Evolutionary conservation across 495 filamentous ascomycete genomes (phyloP).

Genomic region (Penicillium parvum): DNA sequence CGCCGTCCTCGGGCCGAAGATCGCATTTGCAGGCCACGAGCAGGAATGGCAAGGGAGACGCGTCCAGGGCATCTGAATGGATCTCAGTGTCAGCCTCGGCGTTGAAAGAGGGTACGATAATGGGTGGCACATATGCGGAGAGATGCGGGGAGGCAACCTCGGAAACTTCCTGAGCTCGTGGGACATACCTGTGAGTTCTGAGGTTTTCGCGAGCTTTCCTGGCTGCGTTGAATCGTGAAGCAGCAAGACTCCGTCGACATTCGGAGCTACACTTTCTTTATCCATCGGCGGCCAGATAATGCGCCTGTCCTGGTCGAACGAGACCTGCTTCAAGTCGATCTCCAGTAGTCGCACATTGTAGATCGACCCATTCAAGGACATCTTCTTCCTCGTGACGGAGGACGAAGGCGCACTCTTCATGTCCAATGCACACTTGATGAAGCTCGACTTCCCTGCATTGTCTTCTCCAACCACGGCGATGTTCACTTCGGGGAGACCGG

Average conservation of each 20-base stretch:
- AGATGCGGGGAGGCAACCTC: neutral
- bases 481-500: slow-evolving; percentile 56
- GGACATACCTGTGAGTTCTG: slow-evolving; percentile 52
- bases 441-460: slow-evolving; percentile 84
- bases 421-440: slow-evolving; percentile 76
- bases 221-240: slow-evolving; percentile 81
- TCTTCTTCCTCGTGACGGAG: slow-evolving; percentile 58
- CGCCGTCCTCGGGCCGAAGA: slow-evolving; percentile 47
- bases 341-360: slow-evolving; percentile 83
- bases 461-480: slow-evolving; percentile 80
- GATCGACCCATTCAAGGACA: slow-evolving; percentile 69
- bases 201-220: slow-evolving; percentile 62
- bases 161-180: neutral
- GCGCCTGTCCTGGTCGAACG: slow-evolving; percentile 47
- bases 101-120: neutral
- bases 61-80: slow-evolving; percentile 60
- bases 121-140: too few species aligned
- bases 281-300: slow-evolving; percentile 78
- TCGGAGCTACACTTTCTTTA: slow-evolving; percentile 59
- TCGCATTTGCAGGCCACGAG: slow-evolving; percentile 87
- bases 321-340: slow-evolving; percentile 45
- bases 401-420: slow-evolving; percentile 56
- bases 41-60: slow-evolving; percentile 63
- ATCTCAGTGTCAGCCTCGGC: neutral
- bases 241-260: slow-evolving; percentile 76